A percentile compares a stretch with the other conserved stretches of the same genome.
Conservation (phyloP, 305 asterid genomes). For the Andrographis paniculata region DNA sequence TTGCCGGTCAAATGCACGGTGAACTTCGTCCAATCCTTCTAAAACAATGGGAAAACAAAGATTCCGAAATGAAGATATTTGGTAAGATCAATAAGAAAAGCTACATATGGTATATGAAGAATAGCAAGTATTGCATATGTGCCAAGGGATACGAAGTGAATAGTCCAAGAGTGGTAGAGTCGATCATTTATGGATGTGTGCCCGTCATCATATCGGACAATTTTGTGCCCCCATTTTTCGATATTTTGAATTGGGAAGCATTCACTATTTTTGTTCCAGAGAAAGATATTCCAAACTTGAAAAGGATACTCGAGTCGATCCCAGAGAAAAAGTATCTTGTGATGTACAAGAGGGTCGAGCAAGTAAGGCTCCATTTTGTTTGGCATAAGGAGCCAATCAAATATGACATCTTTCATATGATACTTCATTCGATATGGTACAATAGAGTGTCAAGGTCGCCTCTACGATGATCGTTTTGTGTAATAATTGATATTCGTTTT, state of each 20-base stretch:
- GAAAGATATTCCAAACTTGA: conserved; percentile 49
- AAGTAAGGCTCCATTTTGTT: conserved; percentile 54
- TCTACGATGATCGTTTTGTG: conserved; percentile 5
- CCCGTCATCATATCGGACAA: conserved; percentile 64
- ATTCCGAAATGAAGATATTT: conserved; percentile 52
- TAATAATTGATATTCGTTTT: not conserved
- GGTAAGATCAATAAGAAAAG: conserved; percentile 23
- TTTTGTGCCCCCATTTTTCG: conserved; percentile 61
- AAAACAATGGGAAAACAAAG: conserved; percentile 39
- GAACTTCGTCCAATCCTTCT: conserved; percentile 29
- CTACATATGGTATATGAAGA: conserved; percentile 52
- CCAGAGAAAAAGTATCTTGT: conserved; percentile 34
- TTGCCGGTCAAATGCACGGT: conserved; percentile 74
- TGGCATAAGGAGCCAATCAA: conserved; percentile 55
- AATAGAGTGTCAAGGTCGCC: conserved; percentile 36
- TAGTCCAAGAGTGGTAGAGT: conserved; percentile 70
- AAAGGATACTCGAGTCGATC: conserved; percentile 33
- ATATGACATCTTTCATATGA: conserved; percentile 67
- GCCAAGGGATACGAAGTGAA: conserved; percentile 68
- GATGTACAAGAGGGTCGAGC: conserved; percentile 54
- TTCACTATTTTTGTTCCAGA: conserved; percentile 48
- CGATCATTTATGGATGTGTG: conserved; percentile 45
- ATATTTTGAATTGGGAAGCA: conserved; percentile 47
- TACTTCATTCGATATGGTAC: conserved; percentile 77
- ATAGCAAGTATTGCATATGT: conserved; percentile 68